phyloP scores from a whole-genome alignment of 805 yeast species.

The Hermanozyma aechmeae region DNA sequence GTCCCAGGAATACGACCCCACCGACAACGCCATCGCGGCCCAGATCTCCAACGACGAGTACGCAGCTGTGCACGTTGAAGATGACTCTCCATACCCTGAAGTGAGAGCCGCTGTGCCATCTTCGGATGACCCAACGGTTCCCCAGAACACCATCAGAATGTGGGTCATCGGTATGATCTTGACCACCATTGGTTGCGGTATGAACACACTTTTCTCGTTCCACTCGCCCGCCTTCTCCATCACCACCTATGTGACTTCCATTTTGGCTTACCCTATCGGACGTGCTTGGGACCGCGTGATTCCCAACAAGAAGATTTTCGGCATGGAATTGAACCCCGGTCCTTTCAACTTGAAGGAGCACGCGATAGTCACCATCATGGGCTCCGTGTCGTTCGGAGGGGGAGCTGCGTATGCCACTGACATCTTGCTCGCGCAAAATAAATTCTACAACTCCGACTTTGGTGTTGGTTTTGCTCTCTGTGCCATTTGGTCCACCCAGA shows the following conservation, averaged over 20 bases:
- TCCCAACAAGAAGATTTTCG: slow-evolving; percentile 27
- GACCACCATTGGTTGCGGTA: slow-evolving; percentile 47
- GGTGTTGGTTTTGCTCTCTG: slow-evolving; percentile 49
- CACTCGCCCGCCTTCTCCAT: slow-evolving; percentile 47
- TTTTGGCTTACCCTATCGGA: slow-evolving; percentile 56
- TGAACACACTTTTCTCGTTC: slow-evolving; percentile 50
- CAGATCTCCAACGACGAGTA: slow-evolving; percentile 9
- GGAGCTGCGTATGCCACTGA: slow-evolving; percentile 52
- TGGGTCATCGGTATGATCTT: slow-evolving; percentile 43
- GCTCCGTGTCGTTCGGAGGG: slow-evolving; percentile 30
- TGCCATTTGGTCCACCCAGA: slow-evolving; percentile 46
- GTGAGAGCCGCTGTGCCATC: slow-evolving; percentile 55
- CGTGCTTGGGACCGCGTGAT: slow-evolving; percentile 31
- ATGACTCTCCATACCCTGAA: slow-evolving; percentile 47
- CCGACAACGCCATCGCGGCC: slow-evolving; percentile 7
- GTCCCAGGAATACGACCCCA: slow-evolving; percentile 11
- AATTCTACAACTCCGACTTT: slow-evolving; percentile 35
- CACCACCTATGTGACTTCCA: slow-evolving; percentile 45
- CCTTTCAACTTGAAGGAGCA: slow-evolving; percentile 58
- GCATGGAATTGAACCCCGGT: slow-evolving; percentile 45
- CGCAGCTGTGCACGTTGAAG: slow-evolving; percentile 10
- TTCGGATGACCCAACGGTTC: slow-evolving; percentile 39
- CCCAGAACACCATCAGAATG: slow-evolving; percentile 46
- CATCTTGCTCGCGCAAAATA: slow-evolving; percentile 42
- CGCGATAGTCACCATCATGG: slow-evolving; percentile 43